Evolutionary conservation across 1,284 basidiomycete genomes (phyloP), one percentile per base, ranked within the genome.

Genomic region (Sphagnurus paluster): DNA sequence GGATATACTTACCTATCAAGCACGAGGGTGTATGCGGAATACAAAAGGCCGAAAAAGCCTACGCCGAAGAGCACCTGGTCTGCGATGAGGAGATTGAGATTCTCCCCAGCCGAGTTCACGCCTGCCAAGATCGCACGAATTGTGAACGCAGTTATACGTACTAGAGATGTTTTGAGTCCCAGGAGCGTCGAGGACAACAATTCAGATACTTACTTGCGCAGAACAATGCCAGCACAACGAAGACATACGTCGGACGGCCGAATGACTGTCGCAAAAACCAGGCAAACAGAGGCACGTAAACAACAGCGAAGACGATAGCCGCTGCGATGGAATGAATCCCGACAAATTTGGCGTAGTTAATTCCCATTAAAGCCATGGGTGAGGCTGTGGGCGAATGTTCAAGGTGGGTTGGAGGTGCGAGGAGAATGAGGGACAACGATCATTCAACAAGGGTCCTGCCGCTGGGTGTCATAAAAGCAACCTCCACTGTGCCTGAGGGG

Each of bases 311-410:
- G 20, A 79, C 48, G 20, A 69, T 61, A 5, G 78, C 69, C 16
- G 67, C 76, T 29, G 69, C 63, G 24, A 73, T 50, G 24, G 73
- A 77, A 44, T 72, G 49, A 36, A 75, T 71, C 11, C 74, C 77
- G 30, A 59, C 56, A 13, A 42, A 42, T 24, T 67, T 53, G 17
- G 74, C 72, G 48, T 65, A 76, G 61, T 77, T 62, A 28, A 64
- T 50, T 21, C n/a, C n/a, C n/a, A n/a, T n/a, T n/a, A n/a, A n/a
- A n/a, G n/a, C n/a, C n/a, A n/a, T n/a, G n/a, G n/a, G n/a, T n/a
- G n/a, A n/a, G n/a, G n/a, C n/a, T n/a, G n/a, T n/a, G n/a, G n/a
- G n/a, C n/a, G n/a, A n/a, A n/a, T n/a, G n/a, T n/a, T n/a, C n/a
- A n/a, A n/a, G n/a, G n/a, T n/a, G n/a, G n/a, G n/a, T n/a, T n/a